Percentiles rank a stretch among this genome's conserved stretches.
Conservation (phyloP, 2,329 filamentous ascomycete genomes). For the Fusarium graminum region DNA sequence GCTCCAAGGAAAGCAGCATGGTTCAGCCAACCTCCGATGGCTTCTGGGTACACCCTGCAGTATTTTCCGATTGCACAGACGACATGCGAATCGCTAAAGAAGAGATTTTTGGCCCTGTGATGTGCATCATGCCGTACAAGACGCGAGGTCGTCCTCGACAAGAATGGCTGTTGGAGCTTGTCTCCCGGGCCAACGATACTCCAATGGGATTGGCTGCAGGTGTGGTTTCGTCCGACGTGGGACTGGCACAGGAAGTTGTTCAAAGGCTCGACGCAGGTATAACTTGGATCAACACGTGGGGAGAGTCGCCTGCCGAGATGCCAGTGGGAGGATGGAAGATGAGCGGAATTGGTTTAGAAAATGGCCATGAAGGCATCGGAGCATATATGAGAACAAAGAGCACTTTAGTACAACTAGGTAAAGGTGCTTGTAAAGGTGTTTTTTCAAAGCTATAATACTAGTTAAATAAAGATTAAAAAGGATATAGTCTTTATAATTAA, state of each 20-base stretch:
- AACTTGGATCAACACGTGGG: conserved; percentile 94
- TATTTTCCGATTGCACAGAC: conserved; percentile 89
- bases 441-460: conserved; percentile 75
- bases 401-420: conserved; percentile 83
- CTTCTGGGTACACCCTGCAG: conserved; percentile 87
- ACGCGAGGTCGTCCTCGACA: conserved; percentile 53
- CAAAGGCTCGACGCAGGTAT: conserved; percentile 83
- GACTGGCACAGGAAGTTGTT: conserved; percentile 78
- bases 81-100: conserved; percentile 83
- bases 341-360: conserved; percentile 89
- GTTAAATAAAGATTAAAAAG: too few relatives aligned
- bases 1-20: conserved; percentile 67
- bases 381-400: conserved; percentile 91
- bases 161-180: conserved; percentile 72
- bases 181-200: conserved; percentile 81
- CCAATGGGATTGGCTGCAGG: conserved; percentile 84
- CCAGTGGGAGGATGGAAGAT: conserved; percentile 92
- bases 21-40: conserved; percentile 68
- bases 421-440: conserved; percentile 72
- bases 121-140: conserved; percentile 82
- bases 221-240: conserved; percentile 82
- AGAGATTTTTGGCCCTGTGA: conserved; percentile 91
- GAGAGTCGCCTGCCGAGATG: conserved; percentile 93
- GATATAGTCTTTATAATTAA: too few relatives aligned
- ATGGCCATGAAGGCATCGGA: conserved; percentile 81